Evolutionary conservation across 2,329 filamentous ascomycete genomes (phyloP).

Genomic region (Neocucurbitaria cava): DNA sequence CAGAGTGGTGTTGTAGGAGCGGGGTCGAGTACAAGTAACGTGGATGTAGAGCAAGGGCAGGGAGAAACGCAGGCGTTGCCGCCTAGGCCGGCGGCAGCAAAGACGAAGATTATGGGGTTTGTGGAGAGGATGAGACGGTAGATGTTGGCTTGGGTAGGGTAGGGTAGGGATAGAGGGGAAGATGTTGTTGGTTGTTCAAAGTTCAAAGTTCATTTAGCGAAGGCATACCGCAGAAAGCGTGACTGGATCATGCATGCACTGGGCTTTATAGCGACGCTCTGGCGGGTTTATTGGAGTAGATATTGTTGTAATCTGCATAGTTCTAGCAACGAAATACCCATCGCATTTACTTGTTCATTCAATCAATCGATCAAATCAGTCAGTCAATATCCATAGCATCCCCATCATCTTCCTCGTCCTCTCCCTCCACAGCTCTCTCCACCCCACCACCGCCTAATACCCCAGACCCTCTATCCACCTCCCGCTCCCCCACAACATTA

Average conservation of each 20-base stretch:
- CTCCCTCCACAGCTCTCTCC: too few relatives aligned
- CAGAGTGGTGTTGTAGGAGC: constrained; percentile 39
- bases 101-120: constrained; percentile 36
- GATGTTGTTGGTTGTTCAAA: background rate
- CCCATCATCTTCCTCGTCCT: constrained; percentile 53
- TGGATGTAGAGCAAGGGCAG: constrained; percentile 24
- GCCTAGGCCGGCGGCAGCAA: constrained; percentile 39
- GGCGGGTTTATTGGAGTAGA: background rate
- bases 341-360: background rate
- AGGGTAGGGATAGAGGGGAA: background rate
- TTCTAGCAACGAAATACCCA: too few relatives aligned
- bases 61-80: constrained; percentile 26
- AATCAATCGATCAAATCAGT: too few relatives aligned
- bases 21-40: too few relatives aligned
- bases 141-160: background rate
- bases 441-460: background rate
- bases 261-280: too few relatives aligned
- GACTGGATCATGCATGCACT: constrained; percentile 43
- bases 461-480: constrained; percentile 32
- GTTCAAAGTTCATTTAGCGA: background rate
- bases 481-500: too few relatives aligned
- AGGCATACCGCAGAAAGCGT: constrained; percentile 21
- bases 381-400: constrained; percentile 74
- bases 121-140: constrained; percentile 38
- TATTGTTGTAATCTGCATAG: constrained; percentile 8